phyloP scores from a whole-genome alignment of 139 green algal genomes.

The Chlorella sp. region DNA sequence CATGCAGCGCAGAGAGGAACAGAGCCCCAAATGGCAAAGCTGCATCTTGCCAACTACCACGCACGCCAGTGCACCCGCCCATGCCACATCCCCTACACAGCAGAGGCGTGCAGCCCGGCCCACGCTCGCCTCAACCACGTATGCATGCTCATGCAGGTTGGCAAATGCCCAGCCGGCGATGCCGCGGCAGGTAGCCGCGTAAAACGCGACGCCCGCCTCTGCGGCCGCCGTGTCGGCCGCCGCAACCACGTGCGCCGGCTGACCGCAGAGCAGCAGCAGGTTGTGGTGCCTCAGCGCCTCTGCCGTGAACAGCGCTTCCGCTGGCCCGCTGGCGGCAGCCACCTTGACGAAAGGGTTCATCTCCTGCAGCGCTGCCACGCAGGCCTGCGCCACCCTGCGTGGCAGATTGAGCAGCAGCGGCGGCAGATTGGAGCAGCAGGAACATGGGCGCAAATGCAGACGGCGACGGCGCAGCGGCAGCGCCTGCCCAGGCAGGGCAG shows the following conservation, averaged over 20 bases:
- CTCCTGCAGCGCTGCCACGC: slow-evolving; percentile 66
- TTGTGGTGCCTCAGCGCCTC: slow-evolving; percentile 38
- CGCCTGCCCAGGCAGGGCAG: not conserved
- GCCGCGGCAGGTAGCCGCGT: slow-evolving; percentile 50
- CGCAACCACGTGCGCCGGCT: slow-evolving; percentile 21
- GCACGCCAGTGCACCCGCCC: not conserved
- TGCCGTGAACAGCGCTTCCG: not conserved
- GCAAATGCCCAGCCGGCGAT: slow-evolving; percentile 66
- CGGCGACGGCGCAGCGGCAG: not conserved
- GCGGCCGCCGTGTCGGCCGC: slow-evolving; percentile 45
- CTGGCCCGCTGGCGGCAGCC: slow-evolving; percentile 20
- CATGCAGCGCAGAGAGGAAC: not conserved
- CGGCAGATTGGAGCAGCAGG: not conserved
- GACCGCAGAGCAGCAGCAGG: slow-evolving; percentile 55
- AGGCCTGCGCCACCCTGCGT: slow-evolving; percentile 63
- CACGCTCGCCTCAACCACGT: slow-evolving; percentile 24
- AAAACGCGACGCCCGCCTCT: slow-evolving; percentile 58
- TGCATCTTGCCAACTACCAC: not conserved
- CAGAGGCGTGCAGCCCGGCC: not conserved
- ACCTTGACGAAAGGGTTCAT: slow-evolving; percentile 91
- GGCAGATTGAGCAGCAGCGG: not conserved
- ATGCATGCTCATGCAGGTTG: slow-evolving; percentile 71
- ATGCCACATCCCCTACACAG: not conserved
- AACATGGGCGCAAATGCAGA: not conserved
- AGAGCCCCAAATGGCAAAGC: not conserved